A percentile compares a stretch with the other conserved stretches of the same genome.
Evolutionary conservation across 2,329 filamentous ascomycete genomes (phyloP).

Genomic region (Gaeumannomyces tritici): DNA sequence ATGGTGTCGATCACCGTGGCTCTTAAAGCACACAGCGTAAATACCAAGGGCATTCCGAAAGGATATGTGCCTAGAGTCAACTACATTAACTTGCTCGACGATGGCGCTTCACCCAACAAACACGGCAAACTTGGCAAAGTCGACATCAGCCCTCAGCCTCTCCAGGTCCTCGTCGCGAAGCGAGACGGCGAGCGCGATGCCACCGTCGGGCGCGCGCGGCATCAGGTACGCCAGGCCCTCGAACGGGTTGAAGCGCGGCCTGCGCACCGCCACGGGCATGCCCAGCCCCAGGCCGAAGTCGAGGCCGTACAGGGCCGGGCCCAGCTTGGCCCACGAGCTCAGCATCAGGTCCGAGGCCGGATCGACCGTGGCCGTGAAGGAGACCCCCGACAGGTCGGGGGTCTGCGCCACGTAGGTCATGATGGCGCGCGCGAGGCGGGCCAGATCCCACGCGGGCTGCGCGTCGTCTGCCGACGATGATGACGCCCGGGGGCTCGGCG

Average conservation of each 20-base stretch:
- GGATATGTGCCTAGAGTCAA: too few species aligned
- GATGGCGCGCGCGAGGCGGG: conserved; percentile 24
- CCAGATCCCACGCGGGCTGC: not conserved
- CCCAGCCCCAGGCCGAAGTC: conserved; percentile 39
- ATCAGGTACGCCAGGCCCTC: conserved; percentile 42
- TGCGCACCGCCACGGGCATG: conserved; percentile 32
- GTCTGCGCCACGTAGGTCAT: conserved; percentile 26
- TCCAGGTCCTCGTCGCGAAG: conserved; percentile 37
- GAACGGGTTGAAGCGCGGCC: conserved; percentile 33
- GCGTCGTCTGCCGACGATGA: not conserved
- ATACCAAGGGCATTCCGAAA: too few species aligned
- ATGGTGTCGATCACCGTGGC: too few species aligned
- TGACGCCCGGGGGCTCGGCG: conserved; percentile 1
- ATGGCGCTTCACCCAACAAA: conserved; percentile 21
- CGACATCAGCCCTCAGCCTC: conserved; percentile 28
- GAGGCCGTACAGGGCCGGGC: conserved; percentile 24
- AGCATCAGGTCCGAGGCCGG: conserved; percentile 34
- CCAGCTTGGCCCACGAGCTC: conserved; percentile 43
- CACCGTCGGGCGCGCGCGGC: conserved; percentile 30
- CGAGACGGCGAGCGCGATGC: conserved; percentile 32
- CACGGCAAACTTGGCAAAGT: conserved; percentile 27
- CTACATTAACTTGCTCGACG: too few species aligned
- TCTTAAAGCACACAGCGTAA: too few species aligned
- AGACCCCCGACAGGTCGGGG: conserved; percentile 24
- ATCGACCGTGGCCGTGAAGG: conserved; percentile 24